Evolutionary conservation across 306 rosid species (phyloP).

Genomic region (Medicago arabica): DNA sequence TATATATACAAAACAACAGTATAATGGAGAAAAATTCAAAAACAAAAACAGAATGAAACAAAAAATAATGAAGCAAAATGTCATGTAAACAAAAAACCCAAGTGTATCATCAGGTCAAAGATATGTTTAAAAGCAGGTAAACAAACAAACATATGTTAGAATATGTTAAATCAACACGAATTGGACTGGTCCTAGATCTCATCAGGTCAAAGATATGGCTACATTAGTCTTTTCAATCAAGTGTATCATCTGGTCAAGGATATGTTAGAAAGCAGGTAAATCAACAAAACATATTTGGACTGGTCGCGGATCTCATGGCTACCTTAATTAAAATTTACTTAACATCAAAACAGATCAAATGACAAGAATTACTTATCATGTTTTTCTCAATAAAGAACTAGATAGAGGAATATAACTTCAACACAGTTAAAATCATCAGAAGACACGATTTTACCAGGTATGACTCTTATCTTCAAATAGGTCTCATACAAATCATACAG

Average conservation of each 20-base stretch:
- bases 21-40: too few species aligned
- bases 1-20: too few species aligned
- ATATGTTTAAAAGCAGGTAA: slow-evolving; percentile 27
- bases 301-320: slow-evolving; percentile 35
- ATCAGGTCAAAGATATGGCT: too few species aligned
- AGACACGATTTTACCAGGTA: slow-evolving; percentile 54
- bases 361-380: slow-evolving; percentile 43
- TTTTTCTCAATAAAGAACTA: slow-evolving; percentile 45
- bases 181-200: too few species aligned
- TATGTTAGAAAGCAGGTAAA: slow-evolving; percentile 29
- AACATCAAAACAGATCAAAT: slow-evolving; percentile 39
- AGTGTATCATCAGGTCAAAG: slow-evolving; percentile 25
- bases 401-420: slow-evolving; percentile 50
- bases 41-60: too few species aligned
- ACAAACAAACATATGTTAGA: too few species aligned
- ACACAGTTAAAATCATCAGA: slow-evolving; percentile 43
- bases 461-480: slow-evolving; percentile 56
- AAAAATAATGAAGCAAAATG: too few species aligned
- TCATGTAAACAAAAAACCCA: neutral
- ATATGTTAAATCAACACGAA: too few species aligned
- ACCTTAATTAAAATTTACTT: slow-evolving; percentile 33
- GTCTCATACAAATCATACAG: slow-evolving; percentile 68
- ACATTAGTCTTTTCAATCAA: slow-evolving; percentile 38
- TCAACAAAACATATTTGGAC: slow-evolving; percentile 27
- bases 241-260: slow-evolving; percentile 29